Evolutionary conservation across 495 filamentous ascomycete genomes (phyloP).

Genomic region (Annulohypoxylon bovei): DNA sequence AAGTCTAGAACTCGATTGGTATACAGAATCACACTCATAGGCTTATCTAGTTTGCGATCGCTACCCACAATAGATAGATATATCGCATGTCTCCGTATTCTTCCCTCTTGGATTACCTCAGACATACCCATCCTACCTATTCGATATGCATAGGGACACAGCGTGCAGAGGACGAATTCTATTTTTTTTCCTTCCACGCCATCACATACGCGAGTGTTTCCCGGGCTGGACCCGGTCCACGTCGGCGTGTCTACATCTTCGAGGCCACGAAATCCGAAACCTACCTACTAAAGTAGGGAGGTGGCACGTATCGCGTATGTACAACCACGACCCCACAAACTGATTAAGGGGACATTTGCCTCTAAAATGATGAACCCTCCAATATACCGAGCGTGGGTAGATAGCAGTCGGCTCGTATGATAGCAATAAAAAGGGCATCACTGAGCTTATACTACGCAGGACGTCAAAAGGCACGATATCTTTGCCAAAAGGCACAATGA

Average conservation of each 20-base stretch:
- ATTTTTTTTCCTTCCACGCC: not conserved
- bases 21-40: not conserved
- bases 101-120: constrained; percentile 28
- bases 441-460: constrained; percentile 1
- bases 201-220: constrained; percentile 4
- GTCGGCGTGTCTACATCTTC: not conserved
- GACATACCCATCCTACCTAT: constrained; percentile 4
- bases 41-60: constrained; percentile 38
- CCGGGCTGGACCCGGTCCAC: constrained; percentile 10
- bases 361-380: not conserved
- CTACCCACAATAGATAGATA: constrained; percentile 12
- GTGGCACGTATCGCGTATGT: constrained; percentile 27
- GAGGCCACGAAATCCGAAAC: constrained; percentile 16
- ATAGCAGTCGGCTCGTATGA: constrained; percentile 6
- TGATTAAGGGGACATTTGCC: constrained; percentile 12
- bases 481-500: no score
- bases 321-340: constrained; percentile 12
- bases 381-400: not conserved
- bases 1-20: constrained; percentile 33
- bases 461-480: no score
- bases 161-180: constrained; percentile 10
- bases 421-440: constrained; percentile 3
- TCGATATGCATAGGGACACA: constrained; percentile 2
- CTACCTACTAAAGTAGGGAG: constrained; percentile 36
- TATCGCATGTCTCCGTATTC: constrained; percentile 7